These are phyloP conservation scores for Globisporangium abappressorium DNA, from an alignment of 352 stramenopile species.

Conservation along the genomic window DNA sequence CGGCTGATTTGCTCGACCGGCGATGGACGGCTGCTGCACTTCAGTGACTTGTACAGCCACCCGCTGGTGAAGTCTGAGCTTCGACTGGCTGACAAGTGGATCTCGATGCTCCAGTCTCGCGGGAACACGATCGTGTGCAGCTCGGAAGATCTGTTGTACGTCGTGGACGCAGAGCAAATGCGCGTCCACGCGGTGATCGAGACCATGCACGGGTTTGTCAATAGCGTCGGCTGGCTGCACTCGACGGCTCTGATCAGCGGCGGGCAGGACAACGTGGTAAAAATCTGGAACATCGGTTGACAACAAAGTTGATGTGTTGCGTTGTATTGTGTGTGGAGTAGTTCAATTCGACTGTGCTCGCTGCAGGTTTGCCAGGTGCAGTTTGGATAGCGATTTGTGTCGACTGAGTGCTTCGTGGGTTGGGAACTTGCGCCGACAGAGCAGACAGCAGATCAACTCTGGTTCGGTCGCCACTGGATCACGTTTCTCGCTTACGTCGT, in stretches of 20 bases:
- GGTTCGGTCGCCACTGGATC: neutral
- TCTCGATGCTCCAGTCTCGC: constrained; percentile 53
- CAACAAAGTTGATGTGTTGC: neutral
- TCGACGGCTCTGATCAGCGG: constrained; percentile 38
- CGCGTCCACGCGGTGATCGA: constrained; percentile 36
- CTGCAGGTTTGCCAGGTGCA: constrained; percentile 48
- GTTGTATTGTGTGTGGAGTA: neutral
- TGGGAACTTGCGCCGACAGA: constrained; percentile 75
- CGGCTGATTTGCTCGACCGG: constrained; percentile 64
- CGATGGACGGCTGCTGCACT: constrained; percentile 55
- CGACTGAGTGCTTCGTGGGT: constrained; percentile 33
- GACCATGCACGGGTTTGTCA: constrained; percentile 63
- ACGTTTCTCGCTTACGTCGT: neutral
- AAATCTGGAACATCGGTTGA: constrained; percentile 54
- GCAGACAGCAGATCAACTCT: constrained; percentile 42
- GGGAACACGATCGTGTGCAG: constrained; percentile 46
- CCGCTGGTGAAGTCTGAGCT: constrained; percentile 30
- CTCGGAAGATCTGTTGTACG: constrained; percentile 53
- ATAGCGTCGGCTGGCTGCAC: constrained; percentile 56
- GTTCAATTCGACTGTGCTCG: constrained; percentile 3
- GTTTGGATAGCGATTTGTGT: constrained; percentile 51
- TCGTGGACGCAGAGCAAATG: constrained; percentile 46
- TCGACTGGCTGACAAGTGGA: constrained; percentile 48
- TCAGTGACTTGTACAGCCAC: constrained; percentile 23
- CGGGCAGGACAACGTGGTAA: constrained; percentile 72